Conservation (phyloP, 179 eudicot species). For the Silene coronaria region DNA sequence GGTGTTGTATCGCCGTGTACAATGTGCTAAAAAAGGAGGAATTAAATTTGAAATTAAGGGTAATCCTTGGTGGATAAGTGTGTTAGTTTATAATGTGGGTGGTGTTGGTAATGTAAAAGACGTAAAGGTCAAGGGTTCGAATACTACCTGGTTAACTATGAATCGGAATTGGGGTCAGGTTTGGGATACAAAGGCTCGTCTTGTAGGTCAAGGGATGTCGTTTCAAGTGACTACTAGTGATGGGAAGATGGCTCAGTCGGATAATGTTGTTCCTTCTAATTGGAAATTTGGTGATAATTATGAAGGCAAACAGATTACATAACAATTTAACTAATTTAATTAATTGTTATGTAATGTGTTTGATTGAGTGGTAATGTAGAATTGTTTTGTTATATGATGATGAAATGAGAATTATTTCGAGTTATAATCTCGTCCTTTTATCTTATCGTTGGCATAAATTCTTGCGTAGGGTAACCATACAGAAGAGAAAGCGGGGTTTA, state of each 20-base stretch:
- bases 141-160: conserved; percentile 26
- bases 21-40: conserved; percentile 21
- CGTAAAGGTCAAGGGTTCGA: conserved; percentile 26
- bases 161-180: conserved; percentile 24
- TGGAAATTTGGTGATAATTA: conserved; percentile 24
- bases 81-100: conserved; percentile 32
- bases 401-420: background rate
- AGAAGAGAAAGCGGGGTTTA: too few relatives aligned
- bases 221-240: conserved; percentile 33
- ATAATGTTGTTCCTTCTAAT: conserved; percentile 19
- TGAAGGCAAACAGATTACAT: conserved; percentile 27
- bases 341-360: background rate
- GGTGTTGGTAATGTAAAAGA: conserved; percentile 24
- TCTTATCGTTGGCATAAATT: too few relatives aligned
- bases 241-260: conserved; percentile 21
- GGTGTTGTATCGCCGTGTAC: conserved; percentile 25
- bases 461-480: too few relatives aligned
- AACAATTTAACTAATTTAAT: too few relatives aligned
- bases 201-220: conserved; percentile 26
- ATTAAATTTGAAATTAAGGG: conserved; percentile 26
- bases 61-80: conserved; percentile 20
- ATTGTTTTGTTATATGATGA: background rate
- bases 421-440: too few relatives aligned
- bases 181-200: conserved; percentile 5
- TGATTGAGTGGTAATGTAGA: background rate